phyloP scores from a whole-genome alignment of 1,284 basidiomycete genomes.

The Marasmius fiardii region DNA sequence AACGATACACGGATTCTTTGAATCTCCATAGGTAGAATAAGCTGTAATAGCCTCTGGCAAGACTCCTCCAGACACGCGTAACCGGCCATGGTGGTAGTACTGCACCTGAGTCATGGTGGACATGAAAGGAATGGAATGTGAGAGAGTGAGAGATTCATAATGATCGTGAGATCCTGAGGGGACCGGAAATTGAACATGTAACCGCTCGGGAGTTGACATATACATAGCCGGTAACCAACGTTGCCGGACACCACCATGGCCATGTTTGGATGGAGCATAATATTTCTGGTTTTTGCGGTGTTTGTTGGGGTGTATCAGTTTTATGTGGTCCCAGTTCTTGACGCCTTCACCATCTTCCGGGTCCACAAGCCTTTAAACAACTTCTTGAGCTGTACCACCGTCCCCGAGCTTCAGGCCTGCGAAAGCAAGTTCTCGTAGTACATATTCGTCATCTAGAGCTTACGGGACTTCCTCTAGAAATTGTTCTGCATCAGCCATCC shows the following conservation, averaged over 20 bases:
- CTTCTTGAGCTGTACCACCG: constrained; percentile 35
- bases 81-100: not conserved
- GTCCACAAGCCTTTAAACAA: constrained; percentile 41
- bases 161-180: too few relatives aligned
- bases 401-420: constrained; percentile 58
- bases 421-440: constrained; percentile 44
- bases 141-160: too few relatives aligned
- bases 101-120: too few relatives aligned
- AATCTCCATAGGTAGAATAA: not conserved
- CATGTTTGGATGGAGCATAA: not conserved
- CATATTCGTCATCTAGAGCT: not conserved
- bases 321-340: constrained; percentile 37
- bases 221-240: not conserved
- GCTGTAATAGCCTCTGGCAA: not conserved
- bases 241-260: not conserved
- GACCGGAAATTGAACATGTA: too few relatives aligned
- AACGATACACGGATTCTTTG: not conserved
- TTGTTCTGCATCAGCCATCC: constrained; percentile 50
- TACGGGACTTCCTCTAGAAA: constrained; percentile 33
- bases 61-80: too few relatives aligned
- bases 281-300: constrained; percentile 21
- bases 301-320: constrained; percentile 37
- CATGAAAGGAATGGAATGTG: too few relatives aligned
- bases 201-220: too few relatives aligned
- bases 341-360: constrained; percentile 39